Percentiles rank a stretch among this genome's conserved stretches.
phyloP scores from a whole-genome alignment of 2,329 filamentous ascomycete genomes.

The Penicillium aurantiogriseum region DNA sequence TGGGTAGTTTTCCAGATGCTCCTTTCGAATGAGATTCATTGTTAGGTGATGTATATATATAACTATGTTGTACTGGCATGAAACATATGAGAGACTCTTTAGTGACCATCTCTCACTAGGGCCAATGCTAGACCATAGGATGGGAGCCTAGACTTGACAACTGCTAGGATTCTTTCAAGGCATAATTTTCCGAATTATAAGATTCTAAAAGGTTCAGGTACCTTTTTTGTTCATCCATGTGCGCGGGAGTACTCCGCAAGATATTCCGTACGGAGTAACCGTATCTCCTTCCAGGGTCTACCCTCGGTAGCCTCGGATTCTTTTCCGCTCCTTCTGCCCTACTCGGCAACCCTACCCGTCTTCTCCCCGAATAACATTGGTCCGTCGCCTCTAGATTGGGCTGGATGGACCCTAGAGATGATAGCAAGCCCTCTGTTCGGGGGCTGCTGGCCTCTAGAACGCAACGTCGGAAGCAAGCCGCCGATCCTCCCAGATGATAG shows the following conservation, averaged over 20 bases:
- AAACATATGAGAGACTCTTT: background rate
- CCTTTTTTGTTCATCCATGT: background rate
- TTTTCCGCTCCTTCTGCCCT: constrained; percentile 19
- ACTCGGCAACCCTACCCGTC: constrained; percentile 10
- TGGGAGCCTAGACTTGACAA: background rate
- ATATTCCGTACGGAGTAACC: background rate
- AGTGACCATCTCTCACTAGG: background rate
- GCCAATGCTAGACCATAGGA: background rate
- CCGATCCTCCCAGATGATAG: constrained; percentile 1
- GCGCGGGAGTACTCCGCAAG: background rate
- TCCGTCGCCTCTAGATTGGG: background rate
- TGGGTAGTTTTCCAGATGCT: background rate
- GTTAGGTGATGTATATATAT: background rate
- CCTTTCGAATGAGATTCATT: background rate
- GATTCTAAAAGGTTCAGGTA: background rate
- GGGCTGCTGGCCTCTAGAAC: background rate
- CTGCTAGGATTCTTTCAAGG: background rate
- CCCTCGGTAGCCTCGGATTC: constrained; percentile 18
- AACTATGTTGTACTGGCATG: background rate
- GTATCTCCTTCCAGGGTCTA: background rate
- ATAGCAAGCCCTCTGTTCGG: background rate
- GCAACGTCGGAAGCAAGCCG: background rate
- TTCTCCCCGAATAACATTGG: constrained; percentile 13
- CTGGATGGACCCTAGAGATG: constrained; percentile 3
- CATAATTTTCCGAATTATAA: background rate